Evolutionary conservation across 1,284 basidiomycete genomes (phyloP), one percentile per base, ranked within the genome.

Genomic region (Cerioporus squamosus): DNA sequence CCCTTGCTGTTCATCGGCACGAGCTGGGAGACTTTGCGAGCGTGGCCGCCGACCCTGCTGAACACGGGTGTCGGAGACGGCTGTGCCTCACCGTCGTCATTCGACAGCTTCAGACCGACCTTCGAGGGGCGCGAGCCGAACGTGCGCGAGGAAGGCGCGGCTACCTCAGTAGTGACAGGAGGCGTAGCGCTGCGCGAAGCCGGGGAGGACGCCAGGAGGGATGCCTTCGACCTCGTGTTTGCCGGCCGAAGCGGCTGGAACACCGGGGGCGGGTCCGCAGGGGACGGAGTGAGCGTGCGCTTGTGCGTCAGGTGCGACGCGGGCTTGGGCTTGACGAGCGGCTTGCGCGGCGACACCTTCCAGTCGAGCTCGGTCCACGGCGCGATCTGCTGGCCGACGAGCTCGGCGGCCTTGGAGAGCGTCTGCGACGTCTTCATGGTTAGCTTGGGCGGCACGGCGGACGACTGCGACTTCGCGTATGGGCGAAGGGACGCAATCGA

Each of bases 211-310:
- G 70, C 55, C 1, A 68, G 58, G 5, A 66, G 51, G 7, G 61
- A n/a, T 2, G 66, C 43, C 44, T 70, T 72, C 2, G 63, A 51
- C 31, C 66, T 78, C 31, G 58, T 36, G n/a, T 51, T 61, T 0
- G 85, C 79, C 9, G 86, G 86, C 1, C 77, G 77, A 22, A 89
- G 76, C 0, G 87, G 82, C 51, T 83, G 82, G 72, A 89, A 85
- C 0, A 85, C 81, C 0, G 81, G 80, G 0, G 78, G 77, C 1
- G 82, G 71, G 12, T 79, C 78, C 5, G 82, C 80, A 0, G 84
- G 83, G 17, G 81, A 79, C 1, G 85, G 85, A 6, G 77, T 82
- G 33, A 82, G 73, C 17, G 81, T 83, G 67, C 80, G 77, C 67
- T 79, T 84, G 66, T 86, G 83, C 1, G 73, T 77, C 17, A 74